These are phyloP conservation scores for Colletotrichum simmondsii DNA, from an alignment of 2,329 filamentous ascomycete species.

Conservation along the genomic window DNA sequence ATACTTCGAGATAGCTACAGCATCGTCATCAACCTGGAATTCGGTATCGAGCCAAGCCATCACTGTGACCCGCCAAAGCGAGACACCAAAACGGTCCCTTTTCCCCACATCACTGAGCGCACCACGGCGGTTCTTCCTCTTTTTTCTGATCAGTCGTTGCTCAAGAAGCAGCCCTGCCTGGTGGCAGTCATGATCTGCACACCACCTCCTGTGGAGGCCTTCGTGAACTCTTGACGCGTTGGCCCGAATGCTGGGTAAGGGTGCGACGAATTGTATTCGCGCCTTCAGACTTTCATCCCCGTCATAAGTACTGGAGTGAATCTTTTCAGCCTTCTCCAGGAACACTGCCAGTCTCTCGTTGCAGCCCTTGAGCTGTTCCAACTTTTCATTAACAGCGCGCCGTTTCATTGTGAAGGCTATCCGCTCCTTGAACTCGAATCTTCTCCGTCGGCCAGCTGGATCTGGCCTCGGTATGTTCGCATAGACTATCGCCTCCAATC, in stretches of 20 bases:
- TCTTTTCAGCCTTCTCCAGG: neutral
- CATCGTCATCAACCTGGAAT: neutral
- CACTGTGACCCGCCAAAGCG: neutral
- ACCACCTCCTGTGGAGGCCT: neutral
- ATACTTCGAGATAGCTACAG: neutral
- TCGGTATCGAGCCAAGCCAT: slow-evolving; percentile 12
- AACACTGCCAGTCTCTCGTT: neutral
- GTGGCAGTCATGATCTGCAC: neutral
- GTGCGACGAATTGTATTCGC: neutral
- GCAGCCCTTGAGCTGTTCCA: neutral
- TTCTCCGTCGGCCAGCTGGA: neutral
- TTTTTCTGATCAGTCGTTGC: neutral
- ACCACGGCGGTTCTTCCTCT: neutral
- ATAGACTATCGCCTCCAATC: neutral
- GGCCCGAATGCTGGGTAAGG: neutral
- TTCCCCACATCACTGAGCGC: neutral
- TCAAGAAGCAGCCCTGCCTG: slow-evolving; percentile 2
- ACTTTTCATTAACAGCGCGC: neutral
- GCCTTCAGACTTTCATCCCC: neutral
- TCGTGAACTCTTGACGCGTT: neutral
- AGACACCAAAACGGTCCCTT: neutral
- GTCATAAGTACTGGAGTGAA: neutral
- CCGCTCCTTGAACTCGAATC: neutral
- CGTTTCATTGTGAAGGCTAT: slow-evolving; percentile 14
- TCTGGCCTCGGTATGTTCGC: neutral